Base-by-base conservation (phyloP, 2,329 filamentous ascomycete genomes). In the Nothopassalora personata region DNA sequence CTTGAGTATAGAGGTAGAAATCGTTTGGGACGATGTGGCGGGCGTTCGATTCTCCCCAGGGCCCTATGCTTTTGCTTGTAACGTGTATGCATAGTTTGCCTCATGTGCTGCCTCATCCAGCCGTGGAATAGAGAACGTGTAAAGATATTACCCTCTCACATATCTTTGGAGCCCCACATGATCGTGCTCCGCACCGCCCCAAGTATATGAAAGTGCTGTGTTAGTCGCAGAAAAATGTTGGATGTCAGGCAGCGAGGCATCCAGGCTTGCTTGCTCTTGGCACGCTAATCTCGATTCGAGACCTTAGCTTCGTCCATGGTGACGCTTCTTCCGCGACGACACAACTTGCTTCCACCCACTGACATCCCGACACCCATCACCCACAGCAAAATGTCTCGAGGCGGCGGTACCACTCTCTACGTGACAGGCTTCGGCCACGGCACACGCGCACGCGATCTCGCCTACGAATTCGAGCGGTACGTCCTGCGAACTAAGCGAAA, bases 391-490 rank as follows among this genome's bases (percentile, higher is more conserved):
- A 96, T 96, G 91, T 96, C 92, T 86, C 90, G 91, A 75, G 86
- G 89, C 76, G 78, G 78, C 60, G 88, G 91, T 70, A 95, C 90
- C 62, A 97, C 93, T 59, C 90, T 97, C 70, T 97, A 97, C 82
- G 93, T 97, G 78, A 96, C 92, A 74, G 94, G 94, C 84, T 99
- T 99, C 79, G 95, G 93, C 85, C 91, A 96, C 80, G 91, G 93
- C 78, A 97, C 93, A 77, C 91, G 94, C 83, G 91, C 94, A 77
- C 91, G 94, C 86, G 92, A 99, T 83, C 90, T 97, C 77, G 91
- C 93, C 82, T 97, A 96, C 89, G 93, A 97, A 84, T 97, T 97
- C 89, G 93, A 97, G 92, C 91, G 93, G 91, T 97, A 96, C 86
- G 92, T 96, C 83, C 82, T 34, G 39, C 45, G 45, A 30, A 34